phyloP scores from a whole-genome alignment of 108 stramenopile species.

The Epithemia pelagica region DNA sequence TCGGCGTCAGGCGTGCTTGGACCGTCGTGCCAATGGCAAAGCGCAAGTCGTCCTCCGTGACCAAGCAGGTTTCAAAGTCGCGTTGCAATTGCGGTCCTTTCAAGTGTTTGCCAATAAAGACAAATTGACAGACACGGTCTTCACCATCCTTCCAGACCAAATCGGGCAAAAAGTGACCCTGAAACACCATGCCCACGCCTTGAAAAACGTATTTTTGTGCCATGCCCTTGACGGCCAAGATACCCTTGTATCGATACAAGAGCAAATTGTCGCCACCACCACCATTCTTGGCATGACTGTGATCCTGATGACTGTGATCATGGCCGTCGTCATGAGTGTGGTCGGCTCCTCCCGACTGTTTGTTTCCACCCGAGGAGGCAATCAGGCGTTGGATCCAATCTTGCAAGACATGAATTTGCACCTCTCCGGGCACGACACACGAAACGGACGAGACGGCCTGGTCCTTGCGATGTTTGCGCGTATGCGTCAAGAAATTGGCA shows the following conservation, averaged over 20 bases:
- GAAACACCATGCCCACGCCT: constrained; percentile 89
- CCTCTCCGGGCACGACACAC: constrained; percentile 49
- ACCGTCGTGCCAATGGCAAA: constrained; percentile 57
- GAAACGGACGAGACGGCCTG: constrained; percentile 51
- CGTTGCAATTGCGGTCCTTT: constrained; percentile 41
- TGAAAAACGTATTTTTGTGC: constrained; percentile 90
- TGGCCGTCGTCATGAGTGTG: background rate
- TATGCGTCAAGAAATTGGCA: constrained; percentile 67
- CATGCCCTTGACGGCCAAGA: constrained; percentile 79
- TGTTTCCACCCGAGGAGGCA: constrained; percentile 61
- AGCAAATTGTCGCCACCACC: constrained; percentile 55
- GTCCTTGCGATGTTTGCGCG: constrained; percentile 71
- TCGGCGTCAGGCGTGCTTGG: constrained; percentile 42
- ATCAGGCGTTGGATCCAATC: constrained; percentile 70
- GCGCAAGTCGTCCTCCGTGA: constrained; percentile 35
- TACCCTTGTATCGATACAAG: constrained; percentile 91
- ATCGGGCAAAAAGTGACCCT: constrained; percentile 36
- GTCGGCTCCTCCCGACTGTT: background rate
- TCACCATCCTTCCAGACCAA: constrained; percentile 37
- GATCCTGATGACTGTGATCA: background rate
- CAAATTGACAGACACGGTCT: constrained; percentile 59
- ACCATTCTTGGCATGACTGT: background rate
- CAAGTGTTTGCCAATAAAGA: constrained; percentile 89
- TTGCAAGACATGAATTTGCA: constrained; percentile 52
- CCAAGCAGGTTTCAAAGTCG: constrained; percentile 65